These are phyloP conservation scores for Erythrobasidium yunnanense DNA, from an alignment of 768 basidiomycete genomes.

Conservation along the genomic window DNA sequence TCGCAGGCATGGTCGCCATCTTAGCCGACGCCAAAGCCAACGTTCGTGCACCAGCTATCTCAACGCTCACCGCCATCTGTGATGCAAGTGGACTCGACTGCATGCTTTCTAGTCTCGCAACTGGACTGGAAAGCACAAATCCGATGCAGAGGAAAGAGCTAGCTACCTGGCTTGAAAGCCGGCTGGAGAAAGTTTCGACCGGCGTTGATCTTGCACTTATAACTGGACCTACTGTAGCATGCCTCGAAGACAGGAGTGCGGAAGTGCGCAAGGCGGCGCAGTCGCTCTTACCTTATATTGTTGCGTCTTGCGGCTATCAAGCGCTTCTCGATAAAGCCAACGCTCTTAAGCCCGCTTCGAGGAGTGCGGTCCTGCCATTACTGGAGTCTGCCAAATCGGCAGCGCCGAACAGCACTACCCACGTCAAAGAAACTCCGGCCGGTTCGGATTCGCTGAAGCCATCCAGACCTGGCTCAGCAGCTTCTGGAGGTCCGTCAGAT, in stretches of 20 bases:
- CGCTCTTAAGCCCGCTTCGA: conserved; percentile 82
- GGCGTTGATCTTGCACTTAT: conserved; percentile 61
- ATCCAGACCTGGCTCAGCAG: background rate
- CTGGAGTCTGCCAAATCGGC: conserved; percentile 61
- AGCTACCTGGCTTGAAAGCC: conserved; percentile 63
- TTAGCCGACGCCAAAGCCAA: conserved; percentile 86
- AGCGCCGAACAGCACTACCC: conserved; percentile 30
- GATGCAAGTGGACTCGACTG: conserved; percentile 70
- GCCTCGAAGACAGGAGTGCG: conserved; percentile 76
- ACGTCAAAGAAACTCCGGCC: too few species aligned
- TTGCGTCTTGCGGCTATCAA: conserved; percentile 66
- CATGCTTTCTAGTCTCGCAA: conserved; percentile 65
- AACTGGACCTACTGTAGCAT: conserved; percentile 56
- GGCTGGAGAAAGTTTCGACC: conserved; percentile 46
- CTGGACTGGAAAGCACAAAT: conserved; percentile 67
- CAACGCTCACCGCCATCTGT: conserved; percentile 70
- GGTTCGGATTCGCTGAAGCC: too few species aligned
- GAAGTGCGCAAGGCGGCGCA: conserved; percentile 90
- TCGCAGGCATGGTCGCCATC: conserved; percentile 64
- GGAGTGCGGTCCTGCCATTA: conserved; percentile 66
- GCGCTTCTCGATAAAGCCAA: conserved; percentile 75
- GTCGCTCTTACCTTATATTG: conserved; percentile 63
- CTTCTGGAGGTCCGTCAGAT: background rate
- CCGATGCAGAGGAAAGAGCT: conserved; percentile 73
- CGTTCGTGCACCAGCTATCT: conserved; percentile 64